Evolutionary conservation across 2,329 filamentous ascomycete species (phyloP).

Genomic region (Xylogone sp.): DNA sequence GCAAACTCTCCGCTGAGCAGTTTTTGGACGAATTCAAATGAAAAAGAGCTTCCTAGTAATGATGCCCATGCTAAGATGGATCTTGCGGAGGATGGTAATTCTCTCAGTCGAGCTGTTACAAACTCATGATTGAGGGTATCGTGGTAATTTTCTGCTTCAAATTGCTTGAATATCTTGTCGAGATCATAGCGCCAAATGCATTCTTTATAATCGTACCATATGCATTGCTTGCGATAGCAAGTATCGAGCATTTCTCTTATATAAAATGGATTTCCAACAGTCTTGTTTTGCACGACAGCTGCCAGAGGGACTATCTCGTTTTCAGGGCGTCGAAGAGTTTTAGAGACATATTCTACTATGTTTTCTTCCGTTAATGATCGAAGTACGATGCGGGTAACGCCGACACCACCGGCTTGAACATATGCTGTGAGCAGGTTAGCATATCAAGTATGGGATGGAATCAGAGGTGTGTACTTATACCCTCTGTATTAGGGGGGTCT

Average conservation of each 20-base stretch:
- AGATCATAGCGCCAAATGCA: conserved; percentile 82
- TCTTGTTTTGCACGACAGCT: conserved; percentile 84
- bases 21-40: conserved; percentile 74
- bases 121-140: conserved; percentile 80
- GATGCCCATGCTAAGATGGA: conserved; percentile 84
- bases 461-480: conserved; percentile 32
- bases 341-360: conserved; percentile 76
- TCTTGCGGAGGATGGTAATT: conserved; percentile 70
- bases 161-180: conserved; percentile 81
- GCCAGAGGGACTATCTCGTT: conserved; percentile 75
- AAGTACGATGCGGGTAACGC: conserved; percentile 68
- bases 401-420: conserved; percentile 41
- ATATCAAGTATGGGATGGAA: conserved; percentile 4
- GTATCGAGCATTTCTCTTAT: conserved; percentile 87
- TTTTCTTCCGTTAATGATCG: conserved; percentile 73
- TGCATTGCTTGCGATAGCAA: conserved; percentile 80
- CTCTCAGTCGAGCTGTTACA: conserved; percentile 71
- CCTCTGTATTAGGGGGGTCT: conserved; percentile 50
- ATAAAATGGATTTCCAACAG: conserved; percentile 84
- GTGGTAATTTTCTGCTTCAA: conserved; percentile 73
- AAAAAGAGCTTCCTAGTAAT: conserved; percentile 77
- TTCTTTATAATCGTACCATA: conserved; percentile 86
- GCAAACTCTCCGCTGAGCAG: conserved; percentile 74
- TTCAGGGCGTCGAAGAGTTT: conserved; percentile 70
- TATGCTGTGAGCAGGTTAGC: conserved; percentile 24